A percentile compares a stretch with the other conserved stretches of the same genome.
Evolutionary conservation across 129 eudicot genomes (phyloP).

Genomic region (Arctium minus): DNA sequence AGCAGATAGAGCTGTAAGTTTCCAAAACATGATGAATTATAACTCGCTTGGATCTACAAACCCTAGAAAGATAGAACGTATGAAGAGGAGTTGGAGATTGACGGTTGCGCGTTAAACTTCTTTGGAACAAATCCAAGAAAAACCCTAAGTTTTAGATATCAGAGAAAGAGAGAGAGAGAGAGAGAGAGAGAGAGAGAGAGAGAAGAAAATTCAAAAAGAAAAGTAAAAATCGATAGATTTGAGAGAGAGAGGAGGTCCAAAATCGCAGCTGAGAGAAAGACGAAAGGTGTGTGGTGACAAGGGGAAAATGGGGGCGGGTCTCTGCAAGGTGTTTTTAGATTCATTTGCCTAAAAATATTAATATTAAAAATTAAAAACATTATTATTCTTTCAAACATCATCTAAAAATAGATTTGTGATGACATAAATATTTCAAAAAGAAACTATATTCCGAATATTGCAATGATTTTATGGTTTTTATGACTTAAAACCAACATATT

Average conservation of each 20-base stretch:
- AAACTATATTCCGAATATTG: not conserved
- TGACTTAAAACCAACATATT: not conserved
- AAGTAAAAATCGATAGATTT: conserved; percentile 20
- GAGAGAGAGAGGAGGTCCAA: not conserved
- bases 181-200: conserved; percentile 1
- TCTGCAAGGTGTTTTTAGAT: not conserved
- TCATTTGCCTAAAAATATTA: not conserved
- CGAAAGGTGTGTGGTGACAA: conserved; percentile 25
- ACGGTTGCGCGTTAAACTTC: conserved; percentile 6
- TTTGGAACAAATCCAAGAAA: conserved; percentile 20
- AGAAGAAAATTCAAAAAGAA: not conserved
- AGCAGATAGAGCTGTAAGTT: conserved; percentile 74
- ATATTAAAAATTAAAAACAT: not conserved
- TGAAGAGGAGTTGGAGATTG: conserved; percentile 6
- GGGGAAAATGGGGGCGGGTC: not conserved
- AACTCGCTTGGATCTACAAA: conserved; percentile 49
- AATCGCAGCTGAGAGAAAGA: conserved; percentile 20
- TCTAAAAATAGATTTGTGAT: not conserved
- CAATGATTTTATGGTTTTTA: not conserved
- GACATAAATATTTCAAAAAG: not conserved
- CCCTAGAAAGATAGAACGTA: conserved; percentile 29
- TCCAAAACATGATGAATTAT: conserved; percentile 66
- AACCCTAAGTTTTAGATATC: conserved; percentile 36
- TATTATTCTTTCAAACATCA: no score
- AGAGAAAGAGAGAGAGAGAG: not conserved